Percentiles rank a stretch among this genome's conserved stretches.
Conservation (phyloP, 345 rosid genomes). For the Hibiscus trionum region DNA sequence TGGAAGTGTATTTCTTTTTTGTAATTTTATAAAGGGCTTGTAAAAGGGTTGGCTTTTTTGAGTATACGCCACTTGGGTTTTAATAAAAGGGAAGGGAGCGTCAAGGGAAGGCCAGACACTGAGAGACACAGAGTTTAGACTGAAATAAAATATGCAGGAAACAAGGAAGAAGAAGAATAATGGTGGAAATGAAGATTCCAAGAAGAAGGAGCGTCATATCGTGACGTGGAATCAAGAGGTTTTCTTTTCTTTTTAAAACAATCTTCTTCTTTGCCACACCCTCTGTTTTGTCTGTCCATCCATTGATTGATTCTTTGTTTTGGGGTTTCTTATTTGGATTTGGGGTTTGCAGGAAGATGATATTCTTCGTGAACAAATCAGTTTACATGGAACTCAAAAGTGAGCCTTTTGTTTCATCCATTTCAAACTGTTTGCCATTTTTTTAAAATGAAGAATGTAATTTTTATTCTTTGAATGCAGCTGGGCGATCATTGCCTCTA, state of each 20-base stretch:
- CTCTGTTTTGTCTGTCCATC: slow-evolving; percentile 16
- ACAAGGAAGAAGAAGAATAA: slow-evolving; percentile 37
- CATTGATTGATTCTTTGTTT: slow-evolving; percentile 8
- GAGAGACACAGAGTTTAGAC: background rate
- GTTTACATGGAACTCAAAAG: slow-evolving; percentile 83
- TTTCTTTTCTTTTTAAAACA: background rate
- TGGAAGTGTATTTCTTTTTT: slow-evolving; percentile 9
- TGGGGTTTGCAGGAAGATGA: slow-evolving; percentile 69
- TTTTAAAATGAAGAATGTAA: background rate
- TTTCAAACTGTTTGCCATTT: background rate
- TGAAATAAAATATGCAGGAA: slow-evolving; percentile 36
- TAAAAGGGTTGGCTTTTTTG: slow-evolving; percentile 36
- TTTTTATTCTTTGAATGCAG: slow-evolving; percentile 26
- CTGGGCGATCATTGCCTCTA: slow-evolving; percentile 92
- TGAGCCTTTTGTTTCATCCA: slow-evolving; percentile 20
- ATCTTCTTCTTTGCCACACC: background rate
- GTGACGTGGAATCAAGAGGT: slow-evolving; percentile 81
- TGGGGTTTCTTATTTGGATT: slow-evolving; percentile 9
- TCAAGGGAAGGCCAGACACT: slow-evolving; percentile 14
- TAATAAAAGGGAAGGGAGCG: slow-evolving; percentile 60
- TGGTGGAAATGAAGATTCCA: slow-evolving; percentile 46
- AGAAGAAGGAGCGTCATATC: slow-evolving; percentile 88
- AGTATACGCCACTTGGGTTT: slow-evolving; percentile 42
- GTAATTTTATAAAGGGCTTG: slow-evolving; percentile 11
- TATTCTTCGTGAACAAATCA: slow-evolving; percentile 75